A percentile compares a stretch with the other conserved stretches of the same genome.
Evolutionary conservation across 352 stramenopile species (phyloP).

Genomic region (Phytophthora capsici): DNA sequence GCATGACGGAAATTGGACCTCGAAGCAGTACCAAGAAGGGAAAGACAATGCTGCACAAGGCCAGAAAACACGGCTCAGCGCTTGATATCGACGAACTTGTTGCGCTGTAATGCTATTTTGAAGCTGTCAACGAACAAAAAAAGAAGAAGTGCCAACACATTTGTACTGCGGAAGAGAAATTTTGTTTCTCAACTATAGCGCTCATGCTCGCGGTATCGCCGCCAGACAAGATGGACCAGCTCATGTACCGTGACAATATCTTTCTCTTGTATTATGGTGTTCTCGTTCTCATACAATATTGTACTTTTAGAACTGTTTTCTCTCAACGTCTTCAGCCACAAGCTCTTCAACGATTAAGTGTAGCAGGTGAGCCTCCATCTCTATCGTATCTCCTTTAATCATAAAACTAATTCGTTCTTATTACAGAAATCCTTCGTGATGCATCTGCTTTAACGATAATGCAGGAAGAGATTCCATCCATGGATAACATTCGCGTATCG

Average conservation of each 20-base stretch:
- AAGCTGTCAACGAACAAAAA: not conserved
- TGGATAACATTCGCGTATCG: constrained; percentile 43
- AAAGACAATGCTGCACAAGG: constrained; percentile 25
- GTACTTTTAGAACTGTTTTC: constrained; percentile 39
- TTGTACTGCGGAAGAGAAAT: not conserved
- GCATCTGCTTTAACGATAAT: constrained; percentile 34
- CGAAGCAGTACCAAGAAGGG: constrained; percentile 10
- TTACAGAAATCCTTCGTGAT: constrained; percentile 65
- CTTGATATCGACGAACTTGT: constrained; percentile 13
- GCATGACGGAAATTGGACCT: constrained; percentile 41
- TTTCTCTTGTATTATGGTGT: not conserved
- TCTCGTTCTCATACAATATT: not conserved
- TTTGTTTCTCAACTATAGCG: not conserved
- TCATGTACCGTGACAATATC: constrained; percentile 47
- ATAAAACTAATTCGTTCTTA: not conserved
- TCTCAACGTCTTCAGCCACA: constrained; percentile 50
- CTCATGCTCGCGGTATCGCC: constrained; percentile 49
- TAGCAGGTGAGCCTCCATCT: constrained; percentile 39
- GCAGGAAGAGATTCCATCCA: constrained; percentile 32
- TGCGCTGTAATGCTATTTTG: constrained; percentile 38
- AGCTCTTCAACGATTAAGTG: constrained; percentile 54
- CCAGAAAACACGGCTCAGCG: constrained; percentile 15
- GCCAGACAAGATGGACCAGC: constrained; percentile 54
- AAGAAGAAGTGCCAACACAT: constrained; percentile 5
- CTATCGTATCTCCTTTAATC: not conserved